Base-by-base conservation (phyloP, 2,329 filamentous ascomycete species). In the Coniochaeta ligniaria region DNA sequence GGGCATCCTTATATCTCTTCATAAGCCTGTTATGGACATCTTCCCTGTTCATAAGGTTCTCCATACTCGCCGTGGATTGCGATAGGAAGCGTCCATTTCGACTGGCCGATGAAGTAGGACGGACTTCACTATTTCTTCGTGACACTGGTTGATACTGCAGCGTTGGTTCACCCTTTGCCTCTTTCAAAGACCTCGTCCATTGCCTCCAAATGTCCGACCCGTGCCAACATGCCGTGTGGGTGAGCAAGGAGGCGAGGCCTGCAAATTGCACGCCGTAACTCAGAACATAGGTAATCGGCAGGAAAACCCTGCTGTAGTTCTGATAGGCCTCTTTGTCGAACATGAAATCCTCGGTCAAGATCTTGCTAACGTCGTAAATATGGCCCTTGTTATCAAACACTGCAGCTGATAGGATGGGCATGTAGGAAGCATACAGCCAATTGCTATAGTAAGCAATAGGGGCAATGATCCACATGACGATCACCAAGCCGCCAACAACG, bases 231-330 rank as follows among this genome's bases (percentile, higher is more conserved):
- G 83, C 78, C 0, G 91, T 96, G 70, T 96, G 91, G 1, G 90
- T 91, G 20, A 96, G 76, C 14, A 96, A 78, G 1, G 91, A 89
- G 26, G 91, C 88, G 22, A 96, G 78, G 1, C 89, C 90, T 14
- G 92, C 92, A 71, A 96, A 96, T 68, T 95, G 91, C 26, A 96
- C 83, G 2, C 88, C 91, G 66, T 96, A 96, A 69, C 90, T 93
- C 45, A 96, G 80, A 22, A 93, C 90, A 69, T 95, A 96, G 0
- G 92, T 95, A 62, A 95, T 92, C 1, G 92, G 91, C 9, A 96
- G 76, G 65, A 93, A 96, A 1, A 96, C 90, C 20, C 89, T 85
- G 66, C 90, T 94, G 74, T 96, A 96, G n/a, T 80, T 82, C 56
- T 86, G 79, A 73, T 96, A 96, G 20, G 90, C 90, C 22, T 85